These are phyloP conservation scores for Boletus tomentosulus DNA, from an alignment of 768 basidiomycete species.

Conservation along the genomic window DNA sequence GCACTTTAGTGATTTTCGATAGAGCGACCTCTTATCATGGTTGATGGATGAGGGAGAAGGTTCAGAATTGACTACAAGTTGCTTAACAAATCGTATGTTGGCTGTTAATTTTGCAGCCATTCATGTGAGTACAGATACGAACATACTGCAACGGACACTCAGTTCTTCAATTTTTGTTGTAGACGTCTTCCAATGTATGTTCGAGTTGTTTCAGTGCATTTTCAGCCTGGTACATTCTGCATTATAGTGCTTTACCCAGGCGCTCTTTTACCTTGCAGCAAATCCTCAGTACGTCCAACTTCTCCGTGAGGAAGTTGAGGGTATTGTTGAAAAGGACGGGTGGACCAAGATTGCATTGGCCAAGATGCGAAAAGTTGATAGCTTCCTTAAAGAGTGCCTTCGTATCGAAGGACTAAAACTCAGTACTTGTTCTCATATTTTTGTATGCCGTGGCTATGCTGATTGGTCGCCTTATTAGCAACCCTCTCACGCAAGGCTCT, in stretches of 20 bases:
- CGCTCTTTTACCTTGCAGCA: conserved; percentile 32
- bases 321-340: conserved; percentile 20
- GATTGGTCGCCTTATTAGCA: conserved; percentile 9
- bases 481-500: conserved; percentile 29
- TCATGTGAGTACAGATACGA: conserved; percentile 13
- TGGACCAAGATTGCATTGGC: conserved; percentile 24
- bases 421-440: conserved; percentile 9
- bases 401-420: conserved; percentile 27
- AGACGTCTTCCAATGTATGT: conserved; percentile 21
- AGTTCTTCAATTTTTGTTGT: not conserved
- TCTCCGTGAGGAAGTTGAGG: conserved; percentile 36
- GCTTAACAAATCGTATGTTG: conserved; percentile 22
- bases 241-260: conserved; percentile 30
- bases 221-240: not conserved
- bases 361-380: conserved; percentile 36
- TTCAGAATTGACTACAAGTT: conserved; percentile 9
- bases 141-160: not conserved
- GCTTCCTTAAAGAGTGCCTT: conserved; percentile 35
- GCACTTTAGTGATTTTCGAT: not conserved
- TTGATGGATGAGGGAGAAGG: conserved; percentile 26
- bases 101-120: conserved; percentile 17
- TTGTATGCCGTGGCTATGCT: not conserved
- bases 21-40: conserved; percentile 37
- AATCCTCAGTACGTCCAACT: conserved; percentile 31
- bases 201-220: not conserved